Evolutionary conservation across 192 early-diverging fungal genomes (phyloP).

Genomic region (Phycomyces blakesleeanus): DNA sequence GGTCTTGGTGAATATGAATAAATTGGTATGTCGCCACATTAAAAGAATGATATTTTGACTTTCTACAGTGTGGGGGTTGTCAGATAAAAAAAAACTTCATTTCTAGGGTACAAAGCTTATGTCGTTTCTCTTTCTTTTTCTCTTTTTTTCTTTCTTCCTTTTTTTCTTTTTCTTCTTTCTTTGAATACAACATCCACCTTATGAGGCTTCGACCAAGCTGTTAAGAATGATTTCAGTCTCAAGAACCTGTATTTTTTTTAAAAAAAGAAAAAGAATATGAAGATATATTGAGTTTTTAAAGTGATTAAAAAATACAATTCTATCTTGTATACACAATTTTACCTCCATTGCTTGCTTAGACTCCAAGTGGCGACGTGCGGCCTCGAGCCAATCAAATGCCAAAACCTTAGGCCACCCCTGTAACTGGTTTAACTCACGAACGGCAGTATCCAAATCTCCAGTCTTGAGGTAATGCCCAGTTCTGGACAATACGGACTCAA

Average conservation of each 20-base stretch:
- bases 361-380: constrained; percentile 76
- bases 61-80: no score
- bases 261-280: no score
- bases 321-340: constrained; percentile 14
- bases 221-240: constrained; percentile 9
- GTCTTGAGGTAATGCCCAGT: constrained; percentile 68
- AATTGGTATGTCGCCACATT: no score
- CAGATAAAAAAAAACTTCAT: no score
- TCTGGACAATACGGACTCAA: constrained; percentile 81
- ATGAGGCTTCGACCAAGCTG: constrained; percentile 15
- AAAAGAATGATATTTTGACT: no score
- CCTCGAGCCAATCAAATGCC: constrained; percentile 80
- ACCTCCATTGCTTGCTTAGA: constrained; percentile 83
- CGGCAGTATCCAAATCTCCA: constrained; percentile 80
- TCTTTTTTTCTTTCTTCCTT: no score
- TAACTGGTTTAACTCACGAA: constrained; percentile 91
- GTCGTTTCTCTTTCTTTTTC: no score
- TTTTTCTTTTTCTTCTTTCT: no score
- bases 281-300: background rate
- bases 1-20: no score
- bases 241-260: constrained; percentile 2
- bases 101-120: no score
- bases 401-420: constrained; percentile 86
- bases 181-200: background rate
- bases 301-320: background rate